These are phyloP conservation scores for Vitis cinerea DNA, from an alignment of 164 flowering plant species.

Conservation along the genomic window DNA sequence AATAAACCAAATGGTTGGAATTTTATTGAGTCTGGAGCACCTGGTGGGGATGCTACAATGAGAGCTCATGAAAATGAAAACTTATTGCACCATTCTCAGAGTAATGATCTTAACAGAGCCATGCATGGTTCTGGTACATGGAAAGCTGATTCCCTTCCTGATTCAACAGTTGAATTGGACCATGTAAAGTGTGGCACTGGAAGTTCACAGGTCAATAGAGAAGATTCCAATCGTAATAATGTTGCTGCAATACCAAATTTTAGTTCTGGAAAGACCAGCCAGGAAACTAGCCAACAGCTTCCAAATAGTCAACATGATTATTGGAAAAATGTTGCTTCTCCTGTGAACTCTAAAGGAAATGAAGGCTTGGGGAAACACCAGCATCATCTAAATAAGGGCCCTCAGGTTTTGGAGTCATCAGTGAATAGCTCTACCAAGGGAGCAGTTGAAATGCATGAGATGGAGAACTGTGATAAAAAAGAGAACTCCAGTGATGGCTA, in stretches of 20 bases:
- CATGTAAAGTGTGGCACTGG: slow-evolving; percentile 18
- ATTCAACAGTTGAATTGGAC: slow-evolving; percentile 19
- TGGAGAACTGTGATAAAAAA: slow-evolving; percentile 24
- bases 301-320: slow-evolving; percentile 25
- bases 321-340: slow-evolving; percentile 36
- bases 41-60: slow-evolving; percentile 15
- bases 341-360: slow-evolving; percentile 18
- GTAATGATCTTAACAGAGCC: slow-evolving; percentile 13
- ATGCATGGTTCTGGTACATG: slow-evolving; percentile 20
- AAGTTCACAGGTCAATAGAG: slow-evolving; percentile 13
- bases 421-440: slow-evolving; percentile 26
- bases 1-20: slow-evolving; percentile 33
- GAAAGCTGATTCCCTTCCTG: slow-evolving; percentile 21
- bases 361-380: slow-evolving; percentile 24
- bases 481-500: slow-evolving; percentile 34
- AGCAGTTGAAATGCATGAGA: slow-evolving; percentile 21
- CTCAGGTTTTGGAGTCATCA: slow-evolving; percentile 28
- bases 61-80: slow-evolving; percentile 24
- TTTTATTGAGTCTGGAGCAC: slow-evolving; percentile 19
- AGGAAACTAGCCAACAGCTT: slow-evolving; percentile 22
- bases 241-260: slow-evolving; percentile 18
- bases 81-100: slow-evolving; percentile 23
- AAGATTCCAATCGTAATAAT: slow-evolving; percentile 19
- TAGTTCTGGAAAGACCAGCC: slow-evolving; percentile 15
- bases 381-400: slow-evolving; percentile 22